A percentile compares a stretch with the other conserved stretches of the same genome.
phyloP scores from a whole-genome alignment of 805 yeast genomes.

The Lachancea mirantina region DNA sequence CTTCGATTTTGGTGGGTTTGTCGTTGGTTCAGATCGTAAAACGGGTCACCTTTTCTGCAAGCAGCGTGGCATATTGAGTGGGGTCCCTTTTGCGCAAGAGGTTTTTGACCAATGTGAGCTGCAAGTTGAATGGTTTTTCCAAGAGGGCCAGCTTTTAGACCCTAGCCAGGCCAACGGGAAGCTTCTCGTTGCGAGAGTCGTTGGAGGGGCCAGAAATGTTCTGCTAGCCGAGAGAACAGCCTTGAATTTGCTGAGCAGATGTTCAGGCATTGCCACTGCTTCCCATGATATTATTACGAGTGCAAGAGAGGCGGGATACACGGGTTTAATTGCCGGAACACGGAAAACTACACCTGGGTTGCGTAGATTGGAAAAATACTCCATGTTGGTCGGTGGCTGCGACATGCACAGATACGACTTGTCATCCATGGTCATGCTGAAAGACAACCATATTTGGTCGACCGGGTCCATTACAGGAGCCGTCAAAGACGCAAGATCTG shows the following conservation, averaged over 20 bases:
- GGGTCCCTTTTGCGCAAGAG: conserved; percentile 85
- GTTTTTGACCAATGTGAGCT: conserved; percentile 72
- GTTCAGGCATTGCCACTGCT: conserved; percentile 83
- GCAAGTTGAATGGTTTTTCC: conserved; percentile 59
- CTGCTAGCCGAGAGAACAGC: conserved; percentile 82
- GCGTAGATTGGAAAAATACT: conserved; percentile 79
- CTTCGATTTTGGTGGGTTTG: conserved; percentile 90
- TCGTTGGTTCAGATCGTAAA: conserved; percentile 72
- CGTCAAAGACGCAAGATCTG: conserved; percentile 64
- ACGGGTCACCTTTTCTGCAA: conserved; percentile 78
- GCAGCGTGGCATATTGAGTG: conserved; percentile 70
- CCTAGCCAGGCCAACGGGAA: conserved; percentile 43
- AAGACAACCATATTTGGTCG: conserved; percentile 89
- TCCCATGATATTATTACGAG: conserved; percentile 47
- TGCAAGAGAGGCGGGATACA: conserved; percentile 64
- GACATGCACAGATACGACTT: conserved; percentile 90
- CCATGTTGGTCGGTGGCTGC: conserved; percentile 93
- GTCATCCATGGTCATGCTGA: conserved; percentile 91
- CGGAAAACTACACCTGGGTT: conserved; percentile 97
- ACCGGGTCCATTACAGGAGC: conserved; percentile 89
- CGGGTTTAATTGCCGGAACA: conserved; percentile 89
- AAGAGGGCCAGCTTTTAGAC: conserved; percentile 59
- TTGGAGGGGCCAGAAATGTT: conserved; percentile 73
- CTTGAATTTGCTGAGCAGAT: conserved; percentile 69
- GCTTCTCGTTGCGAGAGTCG: conserved; percentile 66